phyloP scores from a whole-genome alignment of 2,329 filamentous ascomycete genomes.

The Penicillium expansum region DNA sequence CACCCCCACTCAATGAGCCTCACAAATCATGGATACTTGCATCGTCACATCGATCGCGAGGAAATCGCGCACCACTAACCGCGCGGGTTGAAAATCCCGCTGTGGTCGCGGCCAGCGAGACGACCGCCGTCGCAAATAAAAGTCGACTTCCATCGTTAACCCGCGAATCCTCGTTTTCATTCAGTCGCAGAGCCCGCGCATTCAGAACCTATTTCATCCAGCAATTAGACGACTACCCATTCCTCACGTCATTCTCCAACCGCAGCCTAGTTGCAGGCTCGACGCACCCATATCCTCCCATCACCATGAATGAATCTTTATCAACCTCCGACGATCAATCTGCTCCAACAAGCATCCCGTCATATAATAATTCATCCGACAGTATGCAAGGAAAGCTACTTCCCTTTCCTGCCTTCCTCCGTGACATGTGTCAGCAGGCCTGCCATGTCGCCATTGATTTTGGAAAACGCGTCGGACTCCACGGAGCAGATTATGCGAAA shows the following conservation, averaged over 20 bases:
- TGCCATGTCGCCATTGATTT: constrained; percentile 22
- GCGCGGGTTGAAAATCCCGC: constrained; percentile 10
- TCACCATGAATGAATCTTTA: constrained; percentile 13
- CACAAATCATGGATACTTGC: constrained; percentile 14
- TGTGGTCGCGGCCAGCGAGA: constrained; percentile 16
- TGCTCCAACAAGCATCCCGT: not conserved
- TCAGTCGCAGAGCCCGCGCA: constrained; percentile 30
- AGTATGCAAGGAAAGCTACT: not conserved
- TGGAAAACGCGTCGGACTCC: constrained; percentile 8
- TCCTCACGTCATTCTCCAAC: constrained; percentile 23
- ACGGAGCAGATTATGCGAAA: constrained; percentile 2
- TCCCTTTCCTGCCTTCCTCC: constrained; percentile 12
- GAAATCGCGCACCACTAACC: constrained; percentile 17
- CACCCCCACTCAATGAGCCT: constrained; percentile 4
- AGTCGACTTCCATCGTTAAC: constrained; percentile 16
- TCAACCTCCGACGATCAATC: constrained; percentile 11
- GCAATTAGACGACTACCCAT: constrained; percentile 29
- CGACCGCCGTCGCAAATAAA: constrained; percentile 18
- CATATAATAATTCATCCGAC: not conserved
- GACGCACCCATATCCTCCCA: constrained; percentile 7
- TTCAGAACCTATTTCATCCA: constrained; percentile 32
- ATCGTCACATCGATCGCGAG: constrained; percentile 15
- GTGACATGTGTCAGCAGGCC: constrained; percentile 35
- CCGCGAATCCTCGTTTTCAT: constrained; percentile 24
- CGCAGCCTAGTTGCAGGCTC: constrained; percentile 12